Evolutionary conservation across 1,284 basidiomycete genomes (phyloP).

Genomic region (Coriolopsis trogii): DNA sequence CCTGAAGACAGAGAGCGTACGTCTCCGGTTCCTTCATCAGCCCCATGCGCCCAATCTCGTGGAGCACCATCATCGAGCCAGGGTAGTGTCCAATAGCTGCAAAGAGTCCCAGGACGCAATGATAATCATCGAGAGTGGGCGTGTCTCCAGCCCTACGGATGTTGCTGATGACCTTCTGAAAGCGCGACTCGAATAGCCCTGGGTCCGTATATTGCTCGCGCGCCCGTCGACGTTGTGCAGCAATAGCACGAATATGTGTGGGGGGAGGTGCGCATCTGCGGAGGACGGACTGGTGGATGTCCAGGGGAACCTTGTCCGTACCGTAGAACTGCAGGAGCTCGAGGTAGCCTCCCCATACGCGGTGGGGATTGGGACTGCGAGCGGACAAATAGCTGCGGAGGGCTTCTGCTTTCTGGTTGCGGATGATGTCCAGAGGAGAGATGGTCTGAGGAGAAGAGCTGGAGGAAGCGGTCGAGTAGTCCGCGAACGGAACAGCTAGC

Average conservation of each 20-base stretch:
- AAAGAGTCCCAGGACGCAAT: slow-evolving; percentile 73
- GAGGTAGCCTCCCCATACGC: slow-evolving; percentile 63
- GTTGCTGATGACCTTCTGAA: slow-evolving; percentile 66
- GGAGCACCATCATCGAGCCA: slow-evolving; percentile 60
- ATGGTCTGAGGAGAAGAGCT: slow-evolving; percentile 2
- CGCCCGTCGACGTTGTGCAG: slow-evolving; percentile 41
- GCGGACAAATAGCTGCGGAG: slow-evolving; percentile 35
- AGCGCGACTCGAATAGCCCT: slow-evolving; percentile 62
- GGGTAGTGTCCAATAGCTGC: slow-evolving; percentile 68
- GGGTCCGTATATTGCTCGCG: slow-evolving; percentile 36
- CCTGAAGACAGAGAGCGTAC: slow-evolving; percentile 64
- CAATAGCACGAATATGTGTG: slow-evolving; percentile 45
- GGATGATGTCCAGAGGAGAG: slow-evolving; percentile 8
- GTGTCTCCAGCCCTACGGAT: slow-evolving; percentile 55
- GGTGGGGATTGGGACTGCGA: slow-evolving; percentile 41
- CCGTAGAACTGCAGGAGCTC: slow-evolving; percentile 54
- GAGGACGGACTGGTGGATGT: slow-evolving; percentile 68
- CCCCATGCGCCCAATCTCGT: slow-evolving; percentile 52
- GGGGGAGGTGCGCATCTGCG: slow-evolving; percentile 59
- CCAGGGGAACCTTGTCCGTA: slow-evolving; percentile 52
- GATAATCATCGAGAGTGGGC: slow-evolving; percentile 67
- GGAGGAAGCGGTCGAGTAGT: slow-evolving; percentile 10
- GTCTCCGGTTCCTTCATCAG: slow-evolving; percentile 54
- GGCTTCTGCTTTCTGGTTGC: slow-evolving; percentile 35
- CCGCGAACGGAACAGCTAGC: slow-evolving; percentile 14